Base-by-base conservation (phyloP, 2,329 filamentous ascomycete species). In the Macrophomina pseudophaseolina region DNA sequence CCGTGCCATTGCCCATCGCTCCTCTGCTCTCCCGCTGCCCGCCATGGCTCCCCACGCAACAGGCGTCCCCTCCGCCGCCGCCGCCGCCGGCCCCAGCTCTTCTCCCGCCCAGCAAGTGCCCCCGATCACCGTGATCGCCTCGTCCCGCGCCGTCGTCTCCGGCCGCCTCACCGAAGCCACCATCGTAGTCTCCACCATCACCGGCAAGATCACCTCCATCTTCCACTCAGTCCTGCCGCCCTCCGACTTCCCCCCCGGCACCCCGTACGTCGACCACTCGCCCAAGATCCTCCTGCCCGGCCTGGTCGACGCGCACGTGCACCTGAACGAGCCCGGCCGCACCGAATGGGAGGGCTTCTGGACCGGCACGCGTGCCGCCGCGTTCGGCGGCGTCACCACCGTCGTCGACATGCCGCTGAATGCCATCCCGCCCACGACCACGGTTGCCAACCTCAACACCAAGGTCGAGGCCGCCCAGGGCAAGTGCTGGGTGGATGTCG, bases 281-380 rank as follows among this genome's bases (percentile, higher is more conserved):
- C 93, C 94, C 11, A 87, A 90, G 78, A 85, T 98, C 54, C 83
- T 99, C 46, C 85, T 98, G 40, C 95, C 95, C 0, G 95, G 95
- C 23, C 84, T 99, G 35, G 94, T 99, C 18, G 95, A 99, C 78
- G 94, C 95, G 42, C 95, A 99, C 78, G 95, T 99, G 44, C 95
- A 99, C 81, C 87, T 98, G 72, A 98, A 98, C 75, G 95, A 99
- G 81, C 95, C 95, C 0, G 95, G 95, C 49, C 88, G 95, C 66
- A 97, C 94, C 63, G 94, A 97, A 86, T 98, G 95, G 95, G 95
- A 99, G 77, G 95, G 95, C 11, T 99, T 99, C 83, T 91, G 90
- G 83, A 97, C 94, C 0, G 95, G 95, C 58, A 98, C 95, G 30
- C 87, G 92, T 72, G 95, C 95, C 40, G 95, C 95, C 4, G 95